A percentile compares a stretch with the other conserved stretches of the same genome.
Evolutionary conservation across 2,329 filamentous ascomycete genomes (phyloP).

Genomic region (Aureobasidium melanogenum): DNA sequence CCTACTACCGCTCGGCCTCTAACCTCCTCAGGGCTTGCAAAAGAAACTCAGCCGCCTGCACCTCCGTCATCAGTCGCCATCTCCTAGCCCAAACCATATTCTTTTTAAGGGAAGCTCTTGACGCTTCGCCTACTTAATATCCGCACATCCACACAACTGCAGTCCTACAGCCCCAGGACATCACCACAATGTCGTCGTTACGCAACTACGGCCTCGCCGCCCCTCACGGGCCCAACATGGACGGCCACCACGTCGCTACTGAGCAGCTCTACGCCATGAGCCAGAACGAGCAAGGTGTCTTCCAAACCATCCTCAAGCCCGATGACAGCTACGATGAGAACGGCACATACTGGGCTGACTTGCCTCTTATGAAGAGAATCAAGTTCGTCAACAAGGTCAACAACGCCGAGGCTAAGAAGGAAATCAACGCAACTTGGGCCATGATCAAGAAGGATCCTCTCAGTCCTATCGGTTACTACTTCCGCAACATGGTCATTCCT

Average conservation of each 20-base stretch:
- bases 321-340: conserved; percentile 78
- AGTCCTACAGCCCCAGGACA: background rate
- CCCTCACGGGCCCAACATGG: conserved; percentile 40
- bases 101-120: background rate
- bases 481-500: conserved; percentile 82
- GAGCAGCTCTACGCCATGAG: conserved; percentile 42
- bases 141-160: background rate
- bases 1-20: background rate
- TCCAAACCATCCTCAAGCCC: conserved; percentile 73
- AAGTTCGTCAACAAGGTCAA: conserved; percentile 71
- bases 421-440: conserved; percentile 56
- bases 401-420: conserved; percentile 56
- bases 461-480: conserved; percentile 75
- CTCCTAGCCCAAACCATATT: background rate
- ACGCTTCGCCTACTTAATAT: background rate
- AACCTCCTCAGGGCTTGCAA: background rate
- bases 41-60: background rate
- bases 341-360: conserved; percentile 88
- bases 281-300: conserved; percentile 52
- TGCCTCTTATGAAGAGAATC: conserved; percentile 60
- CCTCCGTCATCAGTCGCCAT: conserved; percentile 6
- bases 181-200: conserved; percentile 26
- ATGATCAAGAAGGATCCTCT: conserved; percentile 86
- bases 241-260: conserved; percentile 35
- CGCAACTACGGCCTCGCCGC: conserved; percentile 40